Conservation (phyloP, 495 filamentous ascomycete genomes). For the Hypoxylon cercidicola region DNA sequence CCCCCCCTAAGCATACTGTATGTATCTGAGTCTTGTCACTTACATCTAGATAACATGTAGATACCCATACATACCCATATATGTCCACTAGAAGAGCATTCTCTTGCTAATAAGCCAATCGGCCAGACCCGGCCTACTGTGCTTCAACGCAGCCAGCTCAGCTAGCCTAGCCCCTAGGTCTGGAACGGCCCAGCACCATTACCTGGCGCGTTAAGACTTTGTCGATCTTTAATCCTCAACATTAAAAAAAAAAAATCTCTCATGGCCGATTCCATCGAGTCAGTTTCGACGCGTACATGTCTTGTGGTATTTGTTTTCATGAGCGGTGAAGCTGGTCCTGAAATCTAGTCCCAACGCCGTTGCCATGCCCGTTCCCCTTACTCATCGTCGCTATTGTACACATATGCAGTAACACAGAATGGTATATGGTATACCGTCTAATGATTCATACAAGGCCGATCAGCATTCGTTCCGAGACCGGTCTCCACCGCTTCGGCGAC, state of each 20-base stretch:
- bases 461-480: conserved; percentile 6
- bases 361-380: conserved; percentile 21
- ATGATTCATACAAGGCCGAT: conserved; percentile 12
- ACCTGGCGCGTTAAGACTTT: not conserved
- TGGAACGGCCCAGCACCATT: conserved; percentile 34
- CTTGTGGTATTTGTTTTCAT: conserved; percentile 12
- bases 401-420: not conserved
- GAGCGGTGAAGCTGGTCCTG: conserved; percentile 31
- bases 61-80: not conserved
- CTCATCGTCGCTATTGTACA: conserved; percentile 12
- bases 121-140: conserved; percentile 27
- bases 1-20: too few species aligned
- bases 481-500: not conserved
- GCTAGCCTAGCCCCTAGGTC: conserved; percentile 29
- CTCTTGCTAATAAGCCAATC: conserved; percentile 27
- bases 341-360: conserved; percentile 15
- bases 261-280: not conserved
- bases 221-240: conserved; percentile 14
- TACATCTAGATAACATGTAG: too few species aligned
- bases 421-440: conserved; percentile 19
- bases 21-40: too few species aligned
- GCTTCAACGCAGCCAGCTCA: conserved; percentile 8
- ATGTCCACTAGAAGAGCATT: conserved; percentile 1
- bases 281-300: conserved; percentile 8
- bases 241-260: conserved; percentile 2